A percentile compares a stretch with the other conserved stretches of the same genome.
Conservation (phyloP, 2,329 filamentous ascomycete genomes). For the Phaeomoniella chlamydospora region DNA sequence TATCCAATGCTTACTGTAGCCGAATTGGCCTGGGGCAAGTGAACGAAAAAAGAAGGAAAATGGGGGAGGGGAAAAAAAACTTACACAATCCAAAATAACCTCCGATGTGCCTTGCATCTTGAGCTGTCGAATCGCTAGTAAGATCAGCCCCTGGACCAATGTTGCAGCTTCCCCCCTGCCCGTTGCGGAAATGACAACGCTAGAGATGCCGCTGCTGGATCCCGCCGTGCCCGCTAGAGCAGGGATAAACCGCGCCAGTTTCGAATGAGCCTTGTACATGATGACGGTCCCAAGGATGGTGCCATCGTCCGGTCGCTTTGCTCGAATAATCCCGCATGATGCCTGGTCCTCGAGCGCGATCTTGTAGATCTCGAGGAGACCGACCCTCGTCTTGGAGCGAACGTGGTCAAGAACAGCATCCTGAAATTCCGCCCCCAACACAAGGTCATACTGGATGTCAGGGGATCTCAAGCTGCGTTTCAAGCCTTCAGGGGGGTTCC, state of each 20-base stretch:
- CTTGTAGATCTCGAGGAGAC: constrained; percentile 66
- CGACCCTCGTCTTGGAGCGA: constrained; percentile 57
- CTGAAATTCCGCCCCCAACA: constrained; percentile 64
- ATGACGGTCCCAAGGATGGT: constrained; percentile 66
- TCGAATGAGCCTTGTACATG: constrained; percentile 57
- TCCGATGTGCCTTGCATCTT: constrained; percentile 61
- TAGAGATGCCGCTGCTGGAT: constrained; percentile 61
- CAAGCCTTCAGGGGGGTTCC: constrained; percentile 64
- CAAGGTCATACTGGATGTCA: constrained; percentile 67
- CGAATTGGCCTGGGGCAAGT: not conserved
- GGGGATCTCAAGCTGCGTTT: constrained; percentile 58
- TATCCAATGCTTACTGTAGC: not conserved
- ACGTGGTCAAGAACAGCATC: constrained; percentile 63
- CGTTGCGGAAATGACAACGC: constrained; percentile 58
- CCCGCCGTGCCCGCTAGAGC: constrained; percentile 45
- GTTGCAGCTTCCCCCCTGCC: constrained; percentile 50
- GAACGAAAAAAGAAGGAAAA: constrained; percentile 1
- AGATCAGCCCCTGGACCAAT: constrained; percentile 62
- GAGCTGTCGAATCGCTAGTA: constrained; percentile 71
- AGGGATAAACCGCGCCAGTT: constrained; percentile 56
- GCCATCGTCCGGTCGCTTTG: constrained; percentile 54
- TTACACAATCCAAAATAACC: constrained; percentile 67
- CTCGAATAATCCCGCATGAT: constrained; percentile 68
- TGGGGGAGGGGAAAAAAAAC: constrained; percentile 16
- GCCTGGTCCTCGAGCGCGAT: constrained; percentile 57